phyloP scores from a whole-genome alignment of 1,284 basidiomycete species.

The Heterobasidion annosum region DNA sequence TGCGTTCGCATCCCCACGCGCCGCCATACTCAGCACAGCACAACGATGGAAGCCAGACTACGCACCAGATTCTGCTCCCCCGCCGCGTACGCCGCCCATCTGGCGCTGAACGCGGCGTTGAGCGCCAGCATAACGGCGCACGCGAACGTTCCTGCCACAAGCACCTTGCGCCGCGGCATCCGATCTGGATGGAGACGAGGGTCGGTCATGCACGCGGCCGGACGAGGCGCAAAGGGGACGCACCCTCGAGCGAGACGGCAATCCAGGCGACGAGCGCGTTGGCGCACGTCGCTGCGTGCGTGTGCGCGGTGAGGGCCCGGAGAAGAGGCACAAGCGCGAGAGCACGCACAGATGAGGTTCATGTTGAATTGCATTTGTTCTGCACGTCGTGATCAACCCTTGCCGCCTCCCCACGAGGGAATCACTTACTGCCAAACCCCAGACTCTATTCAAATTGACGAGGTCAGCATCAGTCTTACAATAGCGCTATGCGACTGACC shows the following conservation, averaged over 20 bases:
- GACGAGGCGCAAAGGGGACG: neutral
- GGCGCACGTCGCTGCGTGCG: neutral
- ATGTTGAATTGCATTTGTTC: conserved; percentile 24
- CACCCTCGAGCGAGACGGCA: conserved; percentile 18
- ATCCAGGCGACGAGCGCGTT: conserved; percentile 12
- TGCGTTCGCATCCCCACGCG: conserved; percentile 8
- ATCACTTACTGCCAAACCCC: conserved; percentile 4
- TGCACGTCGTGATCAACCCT: neutral
- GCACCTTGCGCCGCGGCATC: conserved; percentile 16
- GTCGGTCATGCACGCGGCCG: neutral
- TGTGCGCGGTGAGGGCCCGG: neutral
- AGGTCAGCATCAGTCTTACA: neutral
- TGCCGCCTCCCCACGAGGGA: neutral
- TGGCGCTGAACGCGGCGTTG: conserved; percentile 18
- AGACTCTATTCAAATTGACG: neutral
- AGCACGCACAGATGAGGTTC: conserved; percentile 21
- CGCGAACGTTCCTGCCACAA: conserved; percentile 17
- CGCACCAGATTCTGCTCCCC: conserved; percentile 3
- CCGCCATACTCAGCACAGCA: conserved; percentile 7
- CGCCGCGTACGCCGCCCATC: conserved; percentile 15
- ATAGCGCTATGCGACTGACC: neutral
- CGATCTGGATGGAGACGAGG: conserved; percentile 5
- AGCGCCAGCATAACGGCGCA: conserved; percentile 17
- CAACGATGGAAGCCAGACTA: neutral
- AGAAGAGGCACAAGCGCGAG: neutral